Conservation (phyloP, 768 basidiomycete genomes). For the Kwoniella europaea region DNA sequence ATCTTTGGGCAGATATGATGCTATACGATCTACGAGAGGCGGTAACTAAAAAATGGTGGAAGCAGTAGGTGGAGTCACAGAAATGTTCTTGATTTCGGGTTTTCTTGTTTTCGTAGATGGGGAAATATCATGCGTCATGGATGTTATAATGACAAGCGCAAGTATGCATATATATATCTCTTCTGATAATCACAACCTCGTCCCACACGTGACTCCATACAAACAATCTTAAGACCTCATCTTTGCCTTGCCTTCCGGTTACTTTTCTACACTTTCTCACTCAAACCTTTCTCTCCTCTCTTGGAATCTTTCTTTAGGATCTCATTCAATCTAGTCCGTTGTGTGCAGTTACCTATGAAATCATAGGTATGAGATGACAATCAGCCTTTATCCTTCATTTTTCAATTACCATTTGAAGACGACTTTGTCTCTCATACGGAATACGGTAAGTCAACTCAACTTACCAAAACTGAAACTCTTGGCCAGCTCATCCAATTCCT, state of each 20-base stretch:
- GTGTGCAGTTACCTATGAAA: conserved; percentile 65
- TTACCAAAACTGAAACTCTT: conserved; percentile 69
- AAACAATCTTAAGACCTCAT: no score
- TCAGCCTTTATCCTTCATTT: neutral
- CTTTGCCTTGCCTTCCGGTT: no score
- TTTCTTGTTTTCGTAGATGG: no score
- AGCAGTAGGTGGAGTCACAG: neutral
- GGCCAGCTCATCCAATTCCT: conserved; percentile 74
- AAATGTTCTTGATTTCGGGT: no score
- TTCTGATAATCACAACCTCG: no score
- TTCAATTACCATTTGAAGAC: neutral
- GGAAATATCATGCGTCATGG: no score
- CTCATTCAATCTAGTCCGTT: conserved; percentile 69
- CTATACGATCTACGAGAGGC: conserved; percentile 32
- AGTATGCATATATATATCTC: no score
- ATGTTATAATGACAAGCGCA: no score
- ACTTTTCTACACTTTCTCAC: no score
- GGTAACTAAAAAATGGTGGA: conserved; percentile 11
- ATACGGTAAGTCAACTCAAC: conserved; percentile 8
- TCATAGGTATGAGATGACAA: no score
- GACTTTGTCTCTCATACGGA: neutral
- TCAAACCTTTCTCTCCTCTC: neutral
- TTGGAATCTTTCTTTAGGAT: conserved; percentile 51
- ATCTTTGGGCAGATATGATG: conserved; percentile 39
- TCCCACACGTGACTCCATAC: no score